A percentile compares a stretch with the other conserved stretches of the same genome.
phyloP scores from a whole-genome alignment of 768 basidiomycete species.

The Pleurotus tuoliensis region DNA sequence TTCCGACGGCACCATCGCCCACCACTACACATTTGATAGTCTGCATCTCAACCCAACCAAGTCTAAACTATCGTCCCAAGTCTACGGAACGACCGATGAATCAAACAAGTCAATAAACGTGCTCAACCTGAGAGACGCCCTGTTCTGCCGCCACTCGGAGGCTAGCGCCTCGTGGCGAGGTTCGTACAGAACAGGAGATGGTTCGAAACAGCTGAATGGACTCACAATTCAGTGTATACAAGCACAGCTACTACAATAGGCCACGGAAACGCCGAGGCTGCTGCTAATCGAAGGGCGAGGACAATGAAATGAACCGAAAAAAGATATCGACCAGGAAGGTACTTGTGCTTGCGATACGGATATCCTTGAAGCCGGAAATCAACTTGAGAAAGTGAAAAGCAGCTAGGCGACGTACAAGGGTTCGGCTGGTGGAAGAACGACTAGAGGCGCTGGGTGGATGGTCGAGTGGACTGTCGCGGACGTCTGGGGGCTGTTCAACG shows the following conservation, averaged over 20 bases:
- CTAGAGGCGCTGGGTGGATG: conserved; percentile 15
- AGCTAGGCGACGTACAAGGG: conserved; percentile 1
- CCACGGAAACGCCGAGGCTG: neutral
- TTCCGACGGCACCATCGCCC: conserved; percentile 97
- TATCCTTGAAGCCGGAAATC: conserved; percentile 1
- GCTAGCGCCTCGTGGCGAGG: conserved; percentile 34
- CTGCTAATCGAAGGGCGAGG: neutral
- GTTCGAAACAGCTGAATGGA: neutral
- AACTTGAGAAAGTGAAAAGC: neutral
- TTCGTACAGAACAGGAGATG: conserved; percentile 11
- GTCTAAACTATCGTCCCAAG: conserved; percentile 11
- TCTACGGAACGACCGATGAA: neutral
- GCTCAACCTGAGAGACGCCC: neutral
- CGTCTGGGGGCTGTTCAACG: conserved; percentile 33
- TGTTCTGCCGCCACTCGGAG: conserved; percentile 9
- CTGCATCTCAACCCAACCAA: conserved; percentile 58
- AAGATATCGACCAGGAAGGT: neutral
- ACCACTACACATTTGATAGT: conserved; percentile 98
- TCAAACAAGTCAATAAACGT: conserved; percentile 10
- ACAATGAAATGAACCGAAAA: neutral
- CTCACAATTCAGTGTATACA: conserved; percentile 4
- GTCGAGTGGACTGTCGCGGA: conserved; percentile 37
- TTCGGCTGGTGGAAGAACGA: conserved; percentile 10
- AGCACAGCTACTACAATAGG: conserved; percentile 9
- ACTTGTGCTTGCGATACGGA: conserved; percentile 4